A percentile compares a stretch with the other conserved stretches of the same genome.
Evolutionary conservation across 2,329 filamentous ascomycete genomes (phyloP).

Genomic region (Trichoderma asperellum): DNA sequence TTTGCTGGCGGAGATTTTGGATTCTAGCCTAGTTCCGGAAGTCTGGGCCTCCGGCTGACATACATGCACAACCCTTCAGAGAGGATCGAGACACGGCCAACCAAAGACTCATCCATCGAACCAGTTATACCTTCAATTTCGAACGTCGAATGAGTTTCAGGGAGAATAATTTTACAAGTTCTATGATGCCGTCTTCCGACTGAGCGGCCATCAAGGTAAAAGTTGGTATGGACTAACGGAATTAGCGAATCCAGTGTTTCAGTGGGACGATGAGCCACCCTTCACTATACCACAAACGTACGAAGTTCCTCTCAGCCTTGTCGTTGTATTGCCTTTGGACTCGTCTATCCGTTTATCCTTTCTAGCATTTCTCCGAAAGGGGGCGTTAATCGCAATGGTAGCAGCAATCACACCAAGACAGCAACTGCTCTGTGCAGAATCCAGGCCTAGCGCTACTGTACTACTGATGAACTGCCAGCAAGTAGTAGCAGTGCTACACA

Average conservation of each 20-base stretch:
- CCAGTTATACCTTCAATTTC: neutral
- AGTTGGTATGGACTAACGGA: neutral
- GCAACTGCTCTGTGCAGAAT: neutral
- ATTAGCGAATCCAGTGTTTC: neutral
- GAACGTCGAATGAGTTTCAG: neutral
- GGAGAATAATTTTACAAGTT: neutral
- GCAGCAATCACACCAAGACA: conserved; percentile 3
- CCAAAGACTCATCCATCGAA: neutral
- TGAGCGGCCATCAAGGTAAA: neutral
- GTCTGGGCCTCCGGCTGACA: neutral
- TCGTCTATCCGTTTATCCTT: conserved; percentile 17
- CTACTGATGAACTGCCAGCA: neutral
- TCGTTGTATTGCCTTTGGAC: neutral
- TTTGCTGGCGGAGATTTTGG: conserved; percentile 15
- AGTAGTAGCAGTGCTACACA: neutral
- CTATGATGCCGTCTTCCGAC: neutral
- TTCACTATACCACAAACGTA: neutral
- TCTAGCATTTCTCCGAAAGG: conserved; percentile 19
- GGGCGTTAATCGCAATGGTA: neutral
- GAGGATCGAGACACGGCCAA: neutral
- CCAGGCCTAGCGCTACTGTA: neutral
- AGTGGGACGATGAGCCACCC: neutral
- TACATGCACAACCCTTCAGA: conserved; percentile 3
- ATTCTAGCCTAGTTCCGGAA: neutral
- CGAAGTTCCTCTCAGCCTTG: neutral